phyloP scores from a whole-genome alignment of 2,329 filamentous ascomycete species.

The Aureobasidium namibiae region DNA sequence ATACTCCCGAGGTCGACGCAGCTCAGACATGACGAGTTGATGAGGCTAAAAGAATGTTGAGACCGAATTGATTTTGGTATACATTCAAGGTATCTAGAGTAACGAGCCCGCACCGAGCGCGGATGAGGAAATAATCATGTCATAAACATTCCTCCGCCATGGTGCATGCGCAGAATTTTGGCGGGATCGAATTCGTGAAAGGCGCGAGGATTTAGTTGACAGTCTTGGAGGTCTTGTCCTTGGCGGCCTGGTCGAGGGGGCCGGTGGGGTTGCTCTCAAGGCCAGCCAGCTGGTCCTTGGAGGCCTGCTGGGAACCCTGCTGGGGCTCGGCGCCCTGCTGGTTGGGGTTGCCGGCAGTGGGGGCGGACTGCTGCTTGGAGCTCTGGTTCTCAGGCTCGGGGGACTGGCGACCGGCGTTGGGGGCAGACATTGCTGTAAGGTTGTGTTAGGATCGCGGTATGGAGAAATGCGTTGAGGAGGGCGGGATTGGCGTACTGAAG shows the following conservation, averaged over 20 bases:
- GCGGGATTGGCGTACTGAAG: constrained; percentile 6
- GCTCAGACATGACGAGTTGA: no score
- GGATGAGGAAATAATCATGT: constrained; percentile 4
- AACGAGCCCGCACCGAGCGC: no score
- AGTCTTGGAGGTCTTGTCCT: constrained; percentile 54
- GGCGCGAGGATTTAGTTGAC: neutral
- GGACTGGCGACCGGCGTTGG: constrained; percentile 63
- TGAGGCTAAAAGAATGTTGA: neutral
- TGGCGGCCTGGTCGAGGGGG: constrained; percentile 51
- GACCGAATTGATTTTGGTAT: neutral
- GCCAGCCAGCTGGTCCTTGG: constrained; percentile 44
- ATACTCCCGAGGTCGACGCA: no score
- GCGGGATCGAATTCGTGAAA: constrained; percentile 9
- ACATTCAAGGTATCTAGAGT: constrained; percentile 9
- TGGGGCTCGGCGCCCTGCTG: constrained; percentile 38
- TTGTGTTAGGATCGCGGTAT: constrained; percentile 8
- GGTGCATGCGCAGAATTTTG: neutral
- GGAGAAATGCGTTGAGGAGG: constrained; percentile 20
- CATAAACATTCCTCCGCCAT: constrained; percentile 11
- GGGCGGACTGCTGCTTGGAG: constrained; percentile 54
- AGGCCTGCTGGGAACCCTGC: constrained; percentile 41
- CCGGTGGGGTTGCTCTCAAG: constrained; percentile 60
- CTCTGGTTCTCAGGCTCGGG: constrained; percentile 63
- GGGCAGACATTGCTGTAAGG: constrained; percentile 51
- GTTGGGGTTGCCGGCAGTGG: constrained; percentile 51